These are phyloP conservation scores for Trichosporon sp. DNA, from an alignment of 1,284 basidiomycete genomes.

Conservation along the genomic window DNA sequence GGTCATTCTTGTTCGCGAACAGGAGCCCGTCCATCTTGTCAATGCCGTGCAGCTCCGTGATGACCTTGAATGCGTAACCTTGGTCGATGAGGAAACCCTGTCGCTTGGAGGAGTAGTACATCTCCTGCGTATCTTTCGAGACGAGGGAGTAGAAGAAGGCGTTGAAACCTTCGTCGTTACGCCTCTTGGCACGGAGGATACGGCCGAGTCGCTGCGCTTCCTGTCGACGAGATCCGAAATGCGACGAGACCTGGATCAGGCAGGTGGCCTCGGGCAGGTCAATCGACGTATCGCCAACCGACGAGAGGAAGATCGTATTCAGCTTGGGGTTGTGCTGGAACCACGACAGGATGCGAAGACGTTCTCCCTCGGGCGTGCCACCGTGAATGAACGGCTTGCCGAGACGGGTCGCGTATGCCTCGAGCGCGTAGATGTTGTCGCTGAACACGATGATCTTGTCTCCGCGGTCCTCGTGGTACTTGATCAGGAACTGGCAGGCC, in stretches of 20 bases:
- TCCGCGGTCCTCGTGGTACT: slow-evolving; percentile 95
- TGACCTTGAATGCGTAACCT: slow-evolving; percentile 69
- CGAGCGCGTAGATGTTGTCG: slow-evolving; percentile 95
- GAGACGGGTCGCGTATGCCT: slow-evolving; percentile 94
- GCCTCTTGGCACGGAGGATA: slow-evolving; percentile 92
- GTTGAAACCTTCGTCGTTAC: slow-evolving; percentile 99
- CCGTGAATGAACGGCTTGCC: slow-evolving; percentile 96
- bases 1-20: slow-evolving; percentile 85
- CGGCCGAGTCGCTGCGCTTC: slow-evolving; percentile 95
- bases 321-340: slow-evolving; percentile 96
- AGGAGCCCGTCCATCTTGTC: slow-evolving; percentile 85
- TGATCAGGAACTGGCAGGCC: slow-evolving; percentile 97
- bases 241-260: slow-evolving; percentile 98
- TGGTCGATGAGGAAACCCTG: slow-evolving; percentile 97
- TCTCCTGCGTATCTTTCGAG: slow-evolving; percentile 98
- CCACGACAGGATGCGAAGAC: slow-evolving; percentile 90
- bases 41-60: slow-evolving; percentile 93
- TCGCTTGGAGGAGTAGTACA: slow-evolving; percentile 98
- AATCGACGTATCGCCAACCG: slow-evolving; percentile 99
- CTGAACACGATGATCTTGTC: slow-evolving; percentile 99
- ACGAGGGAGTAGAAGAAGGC: slow-evolving; percentile 99
- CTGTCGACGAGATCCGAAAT: slow-evolving; percentile 97
- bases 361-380: slow-evolving; percentile 90
- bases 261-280: slow-evolving; percentile 99
- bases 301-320: slow-evolving; percentile 98